A percentile compares a stretch with the other conserved stretches of the same genome.
phyloP scores from a whole-genome alignment of 1,139 yeast genomes.

The Yamadazyma blattariae region DNA sequence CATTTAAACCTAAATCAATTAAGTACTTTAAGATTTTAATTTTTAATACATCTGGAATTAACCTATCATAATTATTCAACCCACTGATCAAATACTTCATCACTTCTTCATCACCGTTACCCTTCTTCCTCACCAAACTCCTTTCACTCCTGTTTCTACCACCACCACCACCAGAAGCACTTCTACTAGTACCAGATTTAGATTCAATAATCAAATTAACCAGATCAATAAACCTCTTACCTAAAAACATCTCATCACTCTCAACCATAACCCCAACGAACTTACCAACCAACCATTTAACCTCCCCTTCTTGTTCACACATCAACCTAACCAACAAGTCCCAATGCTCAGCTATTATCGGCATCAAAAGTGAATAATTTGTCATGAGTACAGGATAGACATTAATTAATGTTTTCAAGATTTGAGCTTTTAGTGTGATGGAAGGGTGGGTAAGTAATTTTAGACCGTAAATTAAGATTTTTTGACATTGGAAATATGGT shows the following conservation, averaged over 20 bases:
- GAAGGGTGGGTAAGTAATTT: slow-evolving; percentile 71
- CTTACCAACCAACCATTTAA: too few species aligned
- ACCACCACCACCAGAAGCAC: too few species aligned
- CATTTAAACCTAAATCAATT: slow-evolving; percentile 23
- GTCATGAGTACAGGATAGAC: slow-evolving; percentile 65
- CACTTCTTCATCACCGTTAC: slow-evolving; percentile 8
- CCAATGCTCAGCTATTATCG: slow-evolving; percentile 72
- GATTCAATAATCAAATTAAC: slow-evolving; percentile 15
- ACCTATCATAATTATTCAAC: slow-evolving; percentile 27
- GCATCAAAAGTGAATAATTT: slow-evolving; percentile 56
- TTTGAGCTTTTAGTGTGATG: slow-evolving; percentile 48
- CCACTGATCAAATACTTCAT: slow-evolving; percentile 29
- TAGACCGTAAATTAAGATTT: slow-evolving; percentile 68
- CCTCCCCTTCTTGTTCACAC: too few species aligned
- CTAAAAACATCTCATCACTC: slow-evolving; percentile 35
- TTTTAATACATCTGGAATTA: slow-evolving; percentile 31
- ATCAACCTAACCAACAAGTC: slow-evolving; percentile 65
- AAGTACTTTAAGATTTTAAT: slow-evolving; percentile 29
- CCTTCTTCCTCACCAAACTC: too few species aligned
- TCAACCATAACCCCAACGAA: slow-evolving; percentile 27
- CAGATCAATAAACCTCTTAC: slow-evolving; percentile 34
- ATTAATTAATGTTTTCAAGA: slow-evolving; percentile 49
- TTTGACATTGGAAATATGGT: slow-evolving; percentile 56
- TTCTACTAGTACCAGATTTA: too few species aligned
- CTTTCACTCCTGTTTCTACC: too few species aligned